Percentiles rank a stretch among this genome's conserved stretches.
phyloP scores from a whole-genome alignment of 1,139 yeast species.

The Spencermartinsiella ligniputridi region DNA sequence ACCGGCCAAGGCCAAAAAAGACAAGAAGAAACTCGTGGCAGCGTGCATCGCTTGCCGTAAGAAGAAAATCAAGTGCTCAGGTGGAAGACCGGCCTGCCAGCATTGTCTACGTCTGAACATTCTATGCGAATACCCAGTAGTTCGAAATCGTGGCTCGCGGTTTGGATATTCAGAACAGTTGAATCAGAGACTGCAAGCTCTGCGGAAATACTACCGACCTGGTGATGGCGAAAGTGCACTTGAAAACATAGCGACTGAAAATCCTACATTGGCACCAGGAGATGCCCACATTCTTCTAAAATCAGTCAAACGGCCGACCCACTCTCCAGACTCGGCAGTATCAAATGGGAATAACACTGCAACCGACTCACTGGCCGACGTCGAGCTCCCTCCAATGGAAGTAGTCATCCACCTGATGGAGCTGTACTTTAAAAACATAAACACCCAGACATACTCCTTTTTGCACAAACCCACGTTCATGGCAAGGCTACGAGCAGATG shows the following conservation, averaged over 20 bases:
- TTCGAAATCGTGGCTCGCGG: conserved; percentile 36
- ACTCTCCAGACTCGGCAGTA: neutral
- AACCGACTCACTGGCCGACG: neutral
- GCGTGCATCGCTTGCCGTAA: conserved; percentile 37
- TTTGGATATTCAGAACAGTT: conserved; percentile 36
- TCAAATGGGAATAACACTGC: neutral
- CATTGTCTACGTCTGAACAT: conserved; percentile 34
- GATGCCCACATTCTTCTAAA: neutral
- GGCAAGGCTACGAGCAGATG: conserved; percentile 27
- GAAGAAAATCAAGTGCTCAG: conserved; percentile 37
- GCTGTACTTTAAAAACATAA: conserved; percentile 6
- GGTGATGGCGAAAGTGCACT: neutral
- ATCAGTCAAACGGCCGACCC: neutral
- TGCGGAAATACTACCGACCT: conserved; percentile 22
- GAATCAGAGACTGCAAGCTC: conserved; percentile 29
- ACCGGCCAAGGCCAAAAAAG: neutral
- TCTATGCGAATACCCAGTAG: conserved; percentile 35
- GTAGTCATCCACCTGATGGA: conserved; percentile 27
- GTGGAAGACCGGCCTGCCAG: conserved; percentile 38
- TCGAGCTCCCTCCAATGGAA: conserved; percentile 18
- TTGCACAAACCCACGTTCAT: conserved; percentile 18
- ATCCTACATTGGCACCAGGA: neutral
- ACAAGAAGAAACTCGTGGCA: conserved; percentile 31
- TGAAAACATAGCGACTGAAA: neutral
- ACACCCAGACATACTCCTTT: neutral